Conservation (phyloP, 768 basidiomycete species). For the Hortiboletus flavorubellus region DNA sequence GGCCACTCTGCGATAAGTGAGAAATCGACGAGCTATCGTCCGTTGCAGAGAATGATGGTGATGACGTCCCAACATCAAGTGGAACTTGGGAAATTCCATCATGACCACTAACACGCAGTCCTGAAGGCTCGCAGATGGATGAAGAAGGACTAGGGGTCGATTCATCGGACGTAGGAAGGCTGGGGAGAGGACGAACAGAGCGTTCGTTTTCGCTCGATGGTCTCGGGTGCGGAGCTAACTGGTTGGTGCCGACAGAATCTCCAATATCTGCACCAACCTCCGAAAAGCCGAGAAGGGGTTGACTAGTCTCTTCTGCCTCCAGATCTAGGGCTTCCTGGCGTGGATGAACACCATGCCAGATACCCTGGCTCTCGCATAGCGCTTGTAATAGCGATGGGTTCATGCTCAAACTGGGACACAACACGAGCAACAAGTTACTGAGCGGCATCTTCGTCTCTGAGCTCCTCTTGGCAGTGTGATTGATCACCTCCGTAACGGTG, state of each 20-base stretch:
- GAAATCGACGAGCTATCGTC: slow-evolving; percentile 35
- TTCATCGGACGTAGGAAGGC: slow-evolving; percentile 17
- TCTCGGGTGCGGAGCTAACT: background rate
- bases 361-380: slow-evolving; percentile 64
- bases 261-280: background rate
- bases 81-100: background rate
- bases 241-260: background rate
- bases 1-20: slow-evolving; percentile 26
- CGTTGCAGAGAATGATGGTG: slow-evolving; percentile 25
- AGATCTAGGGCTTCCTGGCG: slow-evolving; percentile 3
- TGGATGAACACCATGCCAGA: slow-evolving; percentile 49
- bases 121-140: slow-evolving; percentile 4
- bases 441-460: slow-evolving; percentile 90
- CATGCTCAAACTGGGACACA: slow-evolving; percentile 85
- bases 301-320: slow-evolving; percentile 2
- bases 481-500: slow-evolving; percentile 79
- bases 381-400: slow-evolving; percentile 68
- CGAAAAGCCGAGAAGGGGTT: background rate
- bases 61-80: slow-evolving; percentile 20
- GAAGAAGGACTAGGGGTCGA: slow-evolving; percentile 3
- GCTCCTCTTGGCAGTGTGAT: slow-evolving; percentile 62
- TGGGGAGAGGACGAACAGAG: slow-evolving; percentile 24
- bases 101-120: background rate
- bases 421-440: slow-evolving; percentile 81
- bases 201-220: slow-evolving; percentile 15